Conservation (phyloP, 768 basidiomycete species). For the Pleurotus tuber-regium region DNA sequence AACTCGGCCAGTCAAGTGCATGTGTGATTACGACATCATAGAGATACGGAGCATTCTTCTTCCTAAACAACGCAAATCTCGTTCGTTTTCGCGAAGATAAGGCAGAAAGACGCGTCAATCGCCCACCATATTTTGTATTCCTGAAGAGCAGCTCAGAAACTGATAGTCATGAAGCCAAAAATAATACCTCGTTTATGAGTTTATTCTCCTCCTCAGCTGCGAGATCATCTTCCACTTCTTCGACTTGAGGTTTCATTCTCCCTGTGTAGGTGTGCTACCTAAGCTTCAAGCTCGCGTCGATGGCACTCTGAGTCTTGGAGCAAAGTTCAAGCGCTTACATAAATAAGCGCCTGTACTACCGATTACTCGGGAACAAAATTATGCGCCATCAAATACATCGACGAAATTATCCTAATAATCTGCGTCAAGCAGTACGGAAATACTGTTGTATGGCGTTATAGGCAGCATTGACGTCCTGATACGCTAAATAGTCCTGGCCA, state of each 20-base stretch:
- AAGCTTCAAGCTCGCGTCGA: no score
- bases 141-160: constrained; percentile 30
- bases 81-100: neutral
- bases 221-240: constrained; percentile 78
- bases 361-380: no score
- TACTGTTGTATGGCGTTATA: neutral
- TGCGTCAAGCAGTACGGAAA: neutral
- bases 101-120: constrained; percentile 3
- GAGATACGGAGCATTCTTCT: constrained; percentile 96
- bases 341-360: no score
- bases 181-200: constrained; percentile 76
- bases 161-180: constrained; percentile 1
- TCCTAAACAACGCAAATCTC: constrained; percentile 47
- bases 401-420: no score
- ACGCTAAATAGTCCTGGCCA: neutral
- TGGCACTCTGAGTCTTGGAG: no score
- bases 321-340: no score
- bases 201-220: constrained; percentile 87
- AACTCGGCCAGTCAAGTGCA: constrained; percentile 95
- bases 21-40: constrained; percentile 98
- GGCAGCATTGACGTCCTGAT: neutral
- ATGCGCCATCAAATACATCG: no score
- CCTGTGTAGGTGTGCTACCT: no score
- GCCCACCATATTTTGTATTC: constrained; percentile 84
- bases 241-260: constrained; percentile 49